Evolutionary conservation across 371 early-diverging fungal species (phyloP).

Genomic region (Mortierella sp.): DNA sequence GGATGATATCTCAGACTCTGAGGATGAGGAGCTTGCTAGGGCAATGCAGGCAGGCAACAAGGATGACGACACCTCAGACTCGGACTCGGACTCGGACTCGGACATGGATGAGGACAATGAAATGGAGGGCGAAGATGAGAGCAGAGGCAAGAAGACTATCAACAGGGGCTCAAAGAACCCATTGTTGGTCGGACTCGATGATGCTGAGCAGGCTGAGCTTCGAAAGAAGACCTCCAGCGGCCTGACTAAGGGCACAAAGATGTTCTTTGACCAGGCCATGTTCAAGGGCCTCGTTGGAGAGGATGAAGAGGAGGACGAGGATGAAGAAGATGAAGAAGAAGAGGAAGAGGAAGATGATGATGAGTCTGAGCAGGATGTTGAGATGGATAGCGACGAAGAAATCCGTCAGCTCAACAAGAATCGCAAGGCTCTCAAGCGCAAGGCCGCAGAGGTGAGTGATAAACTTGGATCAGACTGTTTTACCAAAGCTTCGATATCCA

Average conservation of each 20-base stretch:
- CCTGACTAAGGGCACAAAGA: slow-evolving; percentile 81
- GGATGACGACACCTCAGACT: slow-evolving; percentile 40
- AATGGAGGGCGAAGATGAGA: slow-evolving; percentile 28
- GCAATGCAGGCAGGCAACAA: slow-evolving; percentile 37
- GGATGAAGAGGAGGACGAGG: slow-evolving; percentile 70
- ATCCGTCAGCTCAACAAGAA: slow-evolving; percentile 43
- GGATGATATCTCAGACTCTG: slow-evolving; percentile 48
- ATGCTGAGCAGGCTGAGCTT: slow-evolving; percentile 66
- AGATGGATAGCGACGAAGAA: slow-evolving; percentile 27
- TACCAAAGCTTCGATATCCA: neutral
- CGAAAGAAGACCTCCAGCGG: slow-evolving; percentile 62
- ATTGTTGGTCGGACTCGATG: slow-evolving; percentile 67
- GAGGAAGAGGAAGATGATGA: slow-evolving; percentile 20
- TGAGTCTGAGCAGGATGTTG: slow-evolving; percentile 30
- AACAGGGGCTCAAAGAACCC: slow-evolving; percentile 60
- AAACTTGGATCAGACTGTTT: neutral
- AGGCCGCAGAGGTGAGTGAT: slow-evolving; percentile 48
- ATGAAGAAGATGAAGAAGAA: slow-evolving; percentile 62
- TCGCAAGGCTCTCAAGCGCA: slow-evolving; percentile 51
- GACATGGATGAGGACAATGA: slow-evolving; percentile 61
- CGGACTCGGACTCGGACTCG: slow-evolving; percentile 58
- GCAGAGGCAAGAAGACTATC: slow-evolving; percentile 25
- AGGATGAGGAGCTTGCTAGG: slow-evolving; percentile 52
- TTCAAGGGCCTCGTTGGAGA: slow-evolving; percentile 76
- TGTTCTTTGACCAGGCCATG: slow-evolving; percentile 94